Evolutionary conservation across 352 stramenopile genomes (phyloP).

Genomic region (Phytophthora hibernalis): DNA sequence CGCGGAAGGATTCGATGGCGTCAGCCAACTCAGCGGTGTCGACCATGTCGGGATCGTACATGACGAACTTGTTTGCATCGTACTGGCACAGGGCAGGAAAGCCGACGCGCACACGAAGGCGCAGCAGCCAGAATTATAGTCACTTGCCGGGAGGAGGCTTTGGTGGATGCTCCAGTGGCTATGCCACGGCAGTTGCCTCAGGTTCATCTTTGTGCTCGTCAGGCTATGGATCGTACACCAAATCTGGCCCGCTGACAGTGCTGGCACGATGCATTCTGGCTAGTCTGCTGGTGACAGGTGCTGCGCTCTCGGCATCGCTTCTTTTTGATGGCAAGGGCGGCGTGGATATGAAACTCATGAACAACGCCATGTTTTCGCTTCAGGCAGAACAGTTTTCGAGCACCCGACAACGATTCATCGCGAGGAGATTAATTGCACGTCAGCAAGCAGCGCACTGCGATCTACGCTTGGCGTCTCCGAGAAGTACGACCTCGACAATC

Average conservation of each 20-base stretch:
- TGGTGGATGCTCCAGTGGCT: conserved; percentile 29
- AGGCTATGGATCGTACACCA: conserved; percentile 36
- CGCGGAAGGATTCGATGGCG: conserved; percentile 64
- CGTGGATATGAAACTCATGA: conserved; percentile 79
- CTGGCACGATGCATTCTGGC: conserved; percentile 40
- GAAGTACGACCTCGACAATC: conserved; percentile 44
- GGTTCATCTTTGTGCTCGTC: conserved; percentile 33
- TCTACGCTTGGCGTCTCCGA: conserved; percentile 56
- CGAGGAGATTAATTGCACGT: conserved; percentile 72
- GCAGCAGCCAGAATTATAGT: conserved; percentile 29
- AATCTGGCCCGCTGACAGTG: conserved; percentile 37
- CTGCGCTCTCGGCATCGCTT: conserved; percentile 56
- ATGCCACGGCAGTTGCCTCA: conserved; percentile 31
- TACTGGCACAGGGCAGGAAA: conserved; percentile 49
- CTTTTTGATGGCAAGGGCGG: conserved; percentile 50
- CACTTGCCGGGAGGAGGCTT: conserved; percentile 30
- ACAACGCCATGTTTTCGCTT: conserved; percentile 71
- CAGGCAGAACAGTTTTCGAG: conserved; percentile 66
- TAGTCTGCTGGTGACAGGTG: conserved; percentile 35
- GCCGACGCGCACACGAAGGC: conserved; percentile 24
- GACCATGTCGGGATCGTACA: conserved; percentile 23
- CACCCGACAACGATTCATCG: conserved; percentile 42
- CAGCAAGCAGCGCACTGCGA: conserved; percentile 54
- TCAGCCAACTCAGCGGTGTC: conserved; percentile 22
- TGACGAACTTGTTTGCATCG: conserved; percentile 53